phyloP scores from a whole-genome alignment of 73 alveolate genomes.

The Paramecium biaurelia region DNA sequence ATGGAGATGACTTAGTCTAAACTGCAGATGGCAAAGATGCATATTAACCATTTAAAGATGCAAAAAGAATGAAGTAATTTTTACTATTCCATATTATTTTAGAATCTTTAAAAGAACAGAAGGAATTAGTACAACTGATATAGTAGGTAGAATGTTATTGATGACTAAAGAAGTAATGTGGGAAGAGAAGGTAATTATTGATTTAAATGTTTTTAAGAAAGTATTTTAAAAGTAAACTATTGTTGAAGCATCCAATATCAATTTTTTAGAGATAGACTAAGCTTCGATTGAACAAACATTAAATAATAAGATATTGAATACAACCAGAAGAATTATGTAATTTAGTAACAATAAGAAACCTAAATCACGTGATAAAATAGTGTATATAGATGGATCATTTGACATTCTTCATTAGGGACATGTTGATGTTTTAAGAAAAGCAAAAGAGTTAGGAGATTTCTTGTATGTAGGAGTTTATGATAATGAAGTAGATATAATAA shows the following conservation, averaged over 20 bases:
- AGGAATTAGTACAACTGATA: conserved; percentile 97
- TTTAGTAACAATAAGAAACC: conserved; percentile 91
- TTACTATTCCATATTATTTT: background rate
- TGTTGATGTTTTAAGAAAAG: conserved; percentile 90
- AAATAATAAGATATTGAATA: conserved; percentile 81
- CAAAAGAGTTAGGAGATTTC: conserved; percentile 95
- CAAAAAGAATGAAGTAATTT: conserved; percentile 83
- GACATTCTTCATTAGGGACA: conserved; percentile 94
- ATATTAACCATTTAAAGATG: conserved; percentile 79
- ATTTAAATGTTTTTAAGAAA: conserved; percentile 48
- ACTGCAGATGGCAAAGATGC: conserved; percentile 91
- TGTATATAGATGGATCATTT: conserved; percentile 96
- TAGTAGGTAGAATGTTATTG: conserved; percentile 93
- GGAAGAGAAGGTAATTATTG: conserved; percentile 58
- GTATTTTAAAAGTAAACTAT: conserved; percentile 55
- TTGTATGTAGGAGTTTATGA: conserved; percentile 97
- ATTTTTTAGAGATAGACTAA: conserved; percentile 24
- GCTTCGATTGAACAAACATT: conserved; percentile 56
- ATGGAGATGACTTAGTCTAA: conserved; percentile 96
- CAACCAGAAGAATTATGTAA: conserved; percentile 94
- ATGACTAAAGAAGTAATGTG: conserved; percentile 80
- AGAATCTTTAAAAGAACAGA: conserved; percentile 96
- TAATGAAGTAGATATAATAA: conserved; percentile 63
- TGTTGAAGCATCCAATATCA: background rate
- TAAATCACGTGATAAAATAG: conserved; percentile 84